Evolutionary conservation across 139 green algal genomes (phyloP).

Genomic region (Chlorella ohadii): DNA sequence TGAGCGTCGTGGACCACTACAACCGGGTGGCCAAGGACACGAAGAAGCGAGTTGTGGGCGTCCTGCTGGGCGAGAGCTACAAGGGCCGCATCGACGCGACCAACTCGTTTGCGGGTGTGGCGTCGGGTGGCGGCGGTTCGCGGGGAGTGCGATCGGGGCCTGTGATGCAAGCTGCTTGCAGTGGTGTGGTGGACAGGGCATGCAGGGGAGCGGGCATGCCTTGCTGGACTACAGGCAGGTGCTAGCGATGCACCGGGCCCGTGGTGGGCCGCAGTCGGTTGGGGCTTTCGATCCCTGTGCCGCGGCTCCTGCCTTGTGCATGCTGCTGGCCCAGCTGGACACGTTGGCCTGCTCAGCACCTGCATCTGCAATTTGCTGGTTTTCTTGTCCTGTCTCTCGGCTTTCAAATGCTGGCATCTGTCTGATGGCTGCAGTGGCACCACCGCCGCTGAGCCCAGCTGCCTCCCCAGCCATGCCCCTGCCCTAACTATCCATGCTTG

Average conservation of each 20-base stretch:
- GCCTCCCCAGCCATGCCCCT: no score
- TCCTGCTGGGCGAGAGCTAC: constrained; percentile 90
- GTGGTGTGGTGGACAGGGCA: no score
- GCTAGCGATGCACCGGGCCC: not conserved
- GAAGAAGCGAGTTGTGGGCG: constrained; percentile 93
- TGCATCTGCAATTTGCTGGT: no score
- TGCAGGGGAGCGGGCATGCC: not conserved
- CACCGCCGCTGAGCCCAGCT: no score
- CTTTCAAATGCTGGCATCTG: no score
- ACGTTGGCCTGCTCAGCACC: no score
- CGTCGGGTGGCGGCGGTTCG: not conserved
- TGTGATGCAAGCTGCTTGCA: no score
- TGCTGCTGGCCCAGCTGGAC: no score
- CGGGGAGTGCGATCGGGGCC: no score
- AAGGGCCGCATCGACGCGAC: constrained; percentile 94
- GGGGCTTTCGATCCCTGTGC: not conserved
- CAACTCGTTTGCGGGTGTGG: constrained; percentile 94
- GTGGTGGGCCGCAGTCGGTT: not conserved
- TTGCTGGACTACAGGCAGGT: not conserved
- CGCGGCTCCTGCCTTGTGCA: not conserved
- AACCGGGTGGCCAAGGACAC: constrained; percentile 97
- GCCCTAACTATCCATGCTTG: not conserved
- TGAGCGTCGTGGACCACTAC: constrained; percentile 98
- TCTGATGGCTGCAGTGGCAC: no score
- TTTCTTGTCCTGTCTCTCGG: no score